These are phyloP conservation scores for Fusarium keratoplasticum DNA, from an alignment of 2,329 filamentous ascomycete genomes.

Conservation along the genomic window DNA sequence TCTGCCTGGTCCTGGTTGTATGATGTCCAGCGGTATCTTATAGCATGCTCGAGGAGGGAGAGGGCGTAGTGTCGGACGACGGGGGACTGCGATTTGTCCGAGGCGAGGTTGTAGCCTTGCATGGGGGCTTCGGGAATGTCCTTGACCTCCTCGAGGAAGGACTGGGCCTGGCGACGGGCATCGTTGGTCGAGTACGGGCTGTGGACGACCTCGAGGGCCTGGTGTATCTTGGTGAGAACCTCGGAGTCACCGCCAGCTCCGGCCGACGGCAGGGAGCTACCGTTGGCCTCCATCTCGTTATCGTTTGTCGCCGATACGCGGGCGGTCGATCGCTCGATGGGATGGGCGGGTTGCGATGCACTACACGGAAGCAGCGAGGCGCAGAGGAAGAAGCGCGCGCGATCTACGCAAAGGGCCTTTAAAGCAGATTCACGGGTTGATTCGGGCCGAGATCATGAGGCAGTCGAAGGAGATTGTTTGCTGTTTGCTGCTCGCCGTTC, in stretches of 20 bases:
- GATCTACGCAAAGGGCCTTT: slow-evolving; percentile 37
- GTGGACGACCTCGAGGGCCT: slow-evolving; percentile 90
- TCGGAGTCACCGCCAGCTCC: slow-evolving; percentile 55
- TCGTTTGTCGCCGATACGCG: slow-evolving; percentile 16
- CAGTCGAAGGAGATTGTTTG: not conserved
- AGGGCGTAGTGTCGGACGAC: slow-evolving; percentile 94
- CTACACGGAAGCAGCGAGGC: slow-evolving; percentile 24
- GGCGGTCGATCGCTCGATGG: slow-evolving; percentile 1
- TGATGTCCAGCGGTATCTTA: slow-evolving; percentile 85
- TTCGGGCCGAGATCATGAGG: slow-evolving; percentile 36
- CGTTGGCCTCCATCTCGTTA: slow-evolving; percentile 53
- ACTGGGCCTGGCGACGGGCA: slow-evolving; percentile 82
- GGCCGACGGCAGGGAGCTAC: slow-evolving; percentile 46
- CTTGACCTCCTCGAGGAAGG: slow-evolving; percentile 89
- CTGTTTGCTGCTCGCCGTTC: slow-evolving; percentile 16
- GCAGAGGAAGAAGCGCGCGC: slow-evolving; percentile 29
- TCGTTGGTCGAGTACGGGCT: slow-evolving; percentile 83
- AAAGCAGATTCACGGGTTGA: slow-evolving; percentile 21
- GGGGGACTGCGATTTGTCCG: slow-evolving; percentile 78
- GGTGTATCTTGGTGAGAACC: slow-evolving; percentile 76
- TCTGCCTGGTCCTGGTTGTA: slow-evolving; percentile 76
- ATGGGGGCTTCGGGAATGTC: slow-evolving; percentile 81
- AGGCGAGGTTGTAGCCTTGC: slow-evolving; percentile 86
- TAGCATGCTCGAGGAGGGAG: slow-evolving; percentile 88
- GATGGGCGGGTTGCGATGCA: slow-evolving; percentile 17